phyloP scores from a whole-genome alignment of 768 basidiomycete genomes.

The Boletus rex-veris region DNA sequence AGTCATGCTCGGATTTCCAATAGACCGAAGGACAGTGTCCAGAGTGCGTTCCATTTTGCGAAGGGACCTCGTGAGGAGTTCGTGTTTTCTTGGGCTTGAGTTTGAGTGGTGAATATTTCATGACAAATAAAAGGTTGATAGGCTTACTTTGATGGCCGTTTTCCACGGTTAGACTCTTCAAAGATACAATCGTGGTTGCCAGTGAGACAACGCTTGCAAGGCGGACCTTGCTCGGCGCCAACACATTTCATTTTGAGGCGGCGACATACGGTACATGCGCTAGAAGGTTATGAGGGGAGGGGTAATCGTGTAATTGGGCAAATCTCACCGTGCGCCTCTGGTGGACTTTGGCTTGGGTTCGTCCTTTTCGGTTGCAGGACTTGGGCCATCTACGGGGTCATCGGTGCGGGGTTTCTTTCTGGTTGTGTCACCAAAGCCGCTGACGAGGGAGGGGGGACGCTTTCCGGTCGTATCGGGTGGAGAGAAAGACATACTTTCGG shows the following conservation, averaged over 20 bases:
- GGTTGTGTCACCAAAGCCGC: conserved; percentile 34
- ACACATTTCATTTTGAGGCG: conserved; percentile 94
- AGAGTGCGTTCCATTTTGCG: conserved; percentile 90
- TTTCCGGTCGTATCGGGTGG: conserved; percentile 61
- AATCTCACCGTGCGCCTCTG: conserved; percentile 71
- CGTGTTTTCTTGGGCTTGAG: conserved; percentile 66
- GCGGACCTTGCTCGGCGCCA: conserved; percentile 84
- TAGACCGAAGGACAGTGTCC: conserved; percentile 87
- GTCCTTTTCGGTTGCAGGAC: conserved; percentile 56
- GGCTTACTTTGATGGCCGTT: conserved; percentile 75
- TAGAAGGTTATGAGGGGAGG: conserved; percentile 30
- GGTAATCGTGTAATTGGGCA: neutral
- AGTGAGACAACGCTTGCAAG: conserved; percentile 81
- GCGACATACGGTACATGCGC: conserved; percentile 89
- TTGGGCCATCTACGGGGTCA: conserved; percentile 45
- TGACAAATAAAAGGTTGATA: conserved; percentile 8
- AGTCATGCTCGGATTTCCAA: conserved; percentile 77
- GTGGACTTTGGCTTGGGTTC: conserved; percentile 79
- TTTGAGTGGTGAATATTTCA: conserved; percentile 29
- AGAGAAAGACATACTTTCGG: conserved; percentile 53
- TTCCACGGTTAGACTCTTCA: conserved; percentile 95
- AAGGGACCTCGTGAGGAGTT: conserved; percentile 73
- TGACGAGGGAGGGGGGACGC: conserved; percentile 52
- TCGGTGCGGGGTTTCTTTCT: conserved; percentile 64
- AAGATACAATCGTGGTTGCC: conserved; percentile 92